These are phyloP conservation scores for Nasturtium officinale DNA, from an alignment of 345 rosid species.

Conservation along the genomic window DNA sequence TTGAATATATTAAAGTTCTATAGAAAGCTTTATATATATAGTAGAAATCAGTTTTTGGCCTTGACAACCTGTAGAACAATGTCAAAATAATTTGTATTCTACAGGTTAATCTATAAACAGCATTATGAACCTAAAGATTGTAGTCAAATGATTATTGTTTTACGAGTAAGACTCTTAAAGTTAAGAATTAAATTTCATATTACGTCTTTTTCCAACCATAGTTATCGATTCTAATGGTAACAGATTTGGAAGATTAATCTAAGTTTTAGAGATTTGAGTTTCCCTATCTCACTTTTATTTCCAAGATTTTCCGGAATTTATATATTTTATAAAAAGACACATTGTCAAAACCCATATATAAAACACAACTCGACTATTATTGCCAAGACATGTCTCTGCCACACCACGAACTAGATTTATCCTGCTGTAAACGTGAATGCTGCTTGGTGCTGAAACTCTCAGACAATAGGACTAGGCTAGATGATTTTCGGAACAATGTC, in stretches of 20 bases:
- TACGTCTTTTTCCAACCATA: background rate
- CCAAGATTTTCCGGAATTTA: no score
- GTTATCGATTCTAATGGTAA: no score
- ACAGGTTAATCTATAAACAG: no score
- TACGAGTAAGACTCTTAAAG: background rate
- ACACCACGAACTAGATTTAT: background rate
- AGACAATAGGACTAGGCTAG: background rate
- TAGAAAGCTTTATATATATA: background rate
- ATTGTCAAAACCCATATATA: constrained; percentile 6
- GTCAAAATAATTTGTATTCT: no score
- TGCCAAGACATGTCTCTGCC: background rate
- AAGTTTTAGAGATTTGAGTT: background rate
- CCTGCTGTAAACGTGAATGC: background rate
- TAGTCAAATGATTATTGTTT: background rate
- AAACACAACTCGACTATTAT: background rate
- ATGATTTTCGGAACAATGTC: background rate
- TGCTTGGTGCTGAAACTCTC: background rate
- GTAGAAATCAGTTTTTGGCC: background rate
- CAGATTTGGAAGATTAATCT: background rate
- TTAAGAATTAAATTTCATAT: background rate
- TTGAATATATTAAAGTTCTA: background rate
- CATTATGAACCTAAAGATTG: background rate
- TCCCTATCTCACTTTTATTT: background rate
- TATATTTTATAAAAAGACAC: background rate
- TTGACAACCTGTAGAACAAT: background rate